Evolutionary conservation across 1,139 yeast species (phyloP).

Genomic region (Kurtzmaniella quercitrusa): DNA sequence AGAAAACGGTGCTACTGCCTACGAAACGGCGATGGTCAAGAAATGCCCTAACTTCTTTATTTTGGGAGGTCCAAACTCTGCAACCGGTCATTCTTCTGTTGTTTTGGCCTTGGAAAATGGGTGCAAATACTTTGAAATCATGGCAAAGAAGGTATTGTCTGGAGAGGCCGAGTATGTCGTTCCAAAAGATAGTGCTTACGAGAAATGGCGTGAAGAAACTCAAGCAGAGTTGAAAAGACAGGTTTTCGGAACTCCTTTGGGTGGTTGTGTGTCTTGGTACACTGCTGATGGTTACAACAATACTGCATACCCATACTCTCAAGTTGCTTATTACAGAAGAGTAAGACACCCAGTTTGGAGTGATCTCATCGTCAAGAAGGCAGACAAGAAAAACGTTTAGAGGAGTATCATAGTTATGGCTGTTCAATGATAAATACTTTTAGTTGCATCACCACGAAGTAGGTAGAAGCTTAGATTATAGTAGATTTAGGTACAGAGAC

Average conservation of each 20-base stretch:
- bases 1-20: conserved; percentile 31
- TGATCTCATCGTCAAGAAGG: conserved; percentile 15
- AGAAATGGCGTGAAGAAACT: conserved; percentile 29
- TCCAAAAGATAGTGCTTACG: conserved; percentile 31
- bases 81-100: conserved; percentile 43
- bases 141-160: conserved; percentile 24
- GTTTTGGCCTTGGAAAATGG: conserved; percentile 40
- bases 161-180: conserved; percentile 26
- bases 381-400: conserved; percentile 3
- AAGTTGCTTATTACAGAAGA: conserved; percentile 28
- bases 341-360: conserved; percentile 25
- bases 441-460: too few relatives aligned
- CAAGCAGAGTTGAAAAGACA: conserved; percentile 25
- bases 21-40: conserved; percentile 30
- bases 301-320: conserved; percentile 40
- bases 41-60: conserved; percentile 34
- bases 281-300: conserved; percentile 23
- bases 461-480: too few relatives aligned
- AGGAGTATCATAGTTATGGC: not conserved
- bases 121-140: conserved; percentile 20
- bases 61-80: conserved; percentile 41
- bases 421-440: too few relatives aligned
- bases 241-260: conserved; percentile 39
- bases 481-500: too few relatives aligned
- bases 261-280: conserved; percentile 46